These are phyloP conservation scores for Chalara sp. DNA, from an alignment of 2,329 filamentous ascomycete genomes.

Conservation along the genomic window DNA sequence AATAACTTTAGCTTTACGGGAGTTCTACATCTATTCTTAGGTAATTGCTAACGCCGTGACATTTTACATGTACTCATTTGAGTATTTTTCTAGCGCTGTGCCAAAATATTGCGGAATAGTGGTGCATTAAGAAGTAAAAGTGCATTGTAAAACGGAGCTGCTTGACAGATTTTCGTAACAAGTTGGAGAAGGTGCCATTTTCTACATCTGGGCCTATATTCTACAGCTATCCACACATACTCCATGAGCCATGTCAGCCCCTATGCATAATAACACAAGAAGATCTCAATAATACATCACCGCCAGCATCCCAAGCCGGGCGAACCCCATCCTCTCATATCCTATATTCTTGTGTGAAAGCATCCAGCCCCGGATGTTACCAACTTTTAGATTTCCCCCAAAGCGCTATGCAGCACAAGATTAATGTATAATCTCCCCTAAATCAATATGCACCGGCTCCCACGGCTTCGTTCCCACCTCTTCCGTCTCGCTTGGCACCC, in stretches of 20 bases:
- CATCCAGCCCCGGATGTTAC: no score
- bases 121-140: no score
- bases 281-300: constrained; percentile 19
- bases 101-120: no score
- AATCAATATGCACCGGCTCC: constrained; percentile 49
- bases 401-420: no score
- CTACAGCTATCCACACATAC: constrained; percentile 22
- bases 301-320: neutral
- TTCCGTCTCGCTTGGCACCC: constrained; percentile 43
- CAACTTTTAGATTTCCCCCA: no score
- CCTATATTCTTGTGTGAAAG: no score
- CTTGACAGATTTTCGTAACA: neutral
- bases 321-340: neutral
- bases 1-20: no score
- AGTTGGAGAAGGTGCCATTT: constrained; percentile 14
- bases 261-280: constrained; percentile 16
- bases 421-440: constrained; percentile 44
- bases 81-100: no score
- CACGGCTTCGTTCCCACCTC: constrained; percentile 33
- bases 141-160: no score
- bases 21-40: no score
- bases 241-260: constrained; percentile 6
- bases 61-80: no score
- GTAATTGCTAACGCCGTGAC: no score
- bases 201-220: constrained; percentile 19